Evolutionary conservation across 2,329 filamentous ascomycete species (phyloP), one percentile per base, ranked within the genome.

Genomic region (Fusarium temperatum): DNA sequence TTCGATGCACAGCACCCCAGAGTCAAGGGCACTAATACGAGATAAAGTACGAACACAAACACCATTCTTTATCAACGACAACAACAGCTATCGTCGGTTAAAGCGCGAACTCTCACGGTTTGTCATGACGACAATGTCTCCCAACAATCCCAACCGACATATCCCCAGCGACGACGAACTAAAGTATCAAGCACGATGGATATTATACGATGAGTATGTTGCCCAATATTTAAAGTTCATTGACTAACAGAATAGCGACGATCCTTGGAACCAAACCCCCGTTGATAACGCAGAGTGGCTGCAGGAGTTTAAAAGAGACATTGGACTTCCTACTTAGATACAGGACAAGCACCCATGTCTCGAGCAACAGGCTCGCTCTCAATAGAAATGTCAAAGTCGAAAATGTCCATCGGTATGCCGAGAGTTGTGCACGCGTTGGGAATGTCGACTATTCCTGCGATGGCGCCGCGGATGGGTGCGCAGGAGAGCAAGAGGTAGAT

Each of bases 361-460:
- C 73, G 59, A 65, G 74, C 78, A 26, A 88, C 89, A 12, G 87
- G 73, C 15, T 86, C 10, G 20, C 47, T 75, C 85, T 86, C 63
- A 87, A 94, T 94, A 53, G 90, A 89, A 75, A 98, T 96, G 80
- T 98, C 95, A 82, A 98, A 97, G 79, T 96, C 94, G 78, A 98
- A 98, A 60, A 98, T 97, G 83, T 98, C 95, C 87, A 97, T 94
- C 2, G 95, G 95, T 61, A 98, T 80, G 0, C 94, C 95, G 67
- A 98, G 85, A 0, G 95, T 98, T 8, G 95, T 97, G 80, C 95
- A 98, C 1, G 93, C 94, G 80, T 98, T 97, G 0, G 95, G 95
- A 55, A 97, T 94, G 81, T 97, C 94, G 14, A 97, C 95, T 64
- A 98, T 93, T 0, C 95, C 95, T 3, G 94, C 95, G 58, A 98